These are phyloP conservation scores for Babesia bovis DNA, from an alignment of 169 alveolate species.

Conservation along the genomic window DNA sequence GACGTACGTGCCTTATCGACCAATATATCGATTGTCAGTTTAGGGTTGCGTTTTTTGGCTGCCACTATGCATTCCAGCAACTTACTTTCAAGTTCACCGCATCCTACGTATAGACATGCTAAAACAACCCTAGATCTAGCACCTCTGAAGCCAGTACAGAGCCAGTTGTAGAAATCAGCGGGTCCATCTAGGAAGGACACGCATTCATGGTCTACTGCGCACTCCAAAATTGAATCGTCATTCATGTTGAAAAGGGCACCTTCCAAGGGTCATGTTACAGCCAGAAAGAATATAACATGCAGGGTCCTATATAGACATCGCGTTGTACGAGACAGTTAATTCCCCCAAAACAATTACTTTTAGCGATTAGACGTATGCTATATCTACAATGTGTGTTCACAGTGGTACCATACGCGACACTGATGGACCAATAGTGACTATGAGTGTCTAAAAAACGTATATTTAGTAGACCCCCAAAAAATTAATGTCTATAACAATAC, in stretches of 20 bases:
- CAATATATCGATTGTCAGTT: conserved; percentile 65
- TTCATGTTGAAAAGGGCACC: conserved; percentile 33
- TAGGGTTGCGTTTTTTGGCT: conserved; percentile 46
- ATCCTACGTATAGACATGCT: conserved; percentile 74
- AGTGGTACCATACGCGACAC: too few species aligned
- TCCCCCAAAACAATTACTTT: too few species aligned
- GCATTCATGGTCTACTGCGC: conserved; percentile 56
- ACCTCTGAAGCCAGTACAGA: conserved; percentile 51
- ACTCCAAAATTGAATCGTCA: conserved; percentile 62
- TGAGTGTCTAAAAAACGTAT: too few species aligned
- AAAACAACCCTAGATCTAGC: conserved; percentile 68
- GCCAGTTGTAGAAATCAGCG: conserved; percentile 62
- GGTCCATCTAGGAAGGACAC: conserved; percentile 66
- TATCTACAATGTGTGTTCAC: too few species aligned
- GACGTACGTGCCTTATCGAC: conserved; percentile 69
- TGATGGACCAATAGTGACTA: too few species aligned
- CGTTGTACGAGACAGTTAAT: too few species aligned
- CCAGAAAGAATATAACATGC: too few species aligned
- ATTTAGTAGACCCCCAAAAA: too few species aligned
- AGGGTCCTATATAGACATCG: too few species aligned
- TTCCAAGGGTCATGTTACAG: too few species aligned
- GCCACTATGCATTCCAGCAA: conserved; percentile 51
- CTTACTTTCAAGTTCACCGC: conserved; percentile 69
- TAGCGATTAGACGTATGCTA: too few species aligned
- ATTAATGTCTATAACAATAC: too few species aligned